Evolutionary conservation across 257 asterid genomes (phyloP).

Genomic region (Coffea eugenioides): DNA sequence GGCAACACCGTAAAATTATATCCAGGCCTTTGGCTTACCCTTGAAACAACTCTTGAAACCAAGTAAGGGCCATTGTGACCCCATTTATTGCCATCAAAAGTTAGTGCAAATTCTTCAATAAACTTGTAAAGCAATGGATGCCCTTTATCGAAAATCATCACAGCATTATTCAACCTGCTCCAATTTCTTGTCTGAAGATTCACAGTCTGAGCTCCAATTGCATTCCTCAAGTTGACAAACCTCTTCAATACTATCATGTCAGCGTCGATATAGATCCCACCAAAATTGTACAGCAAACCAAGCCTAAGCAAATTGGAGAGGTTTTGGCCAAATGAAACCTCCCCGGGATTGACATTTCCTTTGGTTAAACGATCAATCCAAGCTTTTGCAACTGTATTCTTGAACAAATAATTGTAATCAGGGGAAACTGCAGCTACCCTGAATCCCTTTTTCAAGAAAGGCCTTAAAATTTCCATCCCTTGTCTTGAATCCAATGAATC

Average conservation of each 20-base stretch:
- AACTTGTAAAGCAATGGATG: slow-evolving; percentile 81
- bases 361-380: slow-evolving; percentile 62
- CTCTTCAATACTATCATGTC: slow-evolving; percentile 63
- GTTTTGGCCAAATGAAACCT: slow-evolving; percentile 78
- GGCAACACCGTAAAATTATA: slow-evolving; percentile 61
- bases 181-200: slow-evolving; percentile 58
- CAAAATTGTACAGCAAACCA: slow-evolving; percentile 75
- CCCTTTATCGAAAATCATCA: slow-evolving; percentile 76
- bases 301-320: slow-evolving; percentile 79
- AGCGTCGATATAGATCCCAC: slow-evolving; percentile 87
- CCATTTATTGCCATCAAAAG: slow-evolving; percentile 96
- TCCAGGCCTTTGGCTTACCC: slow-evolving; percentile 55
- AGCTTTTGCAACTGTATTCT: slow-evolving; percentile 55
- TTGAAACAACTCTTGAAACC: slow-evolving; percentile 79
- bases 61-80: slow-evolving; percentile 96
- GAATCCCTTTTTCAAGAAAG: slow-evolving; percentile 57
- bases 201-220: slow-evolving; percentile 77
- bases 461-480: slow-evolving; percentile 58
- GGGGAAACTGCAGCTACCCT: slow-evolving; percentile 65
- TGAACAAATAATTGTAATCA: slow-evolving; percentile 58
- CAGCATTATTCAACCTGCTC: slow-evolving; percentile 90
- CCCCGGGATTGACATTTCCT: slow-evolving; percentile 70
- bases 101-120: slow-evolving; percentile 83
- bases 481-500: slow-evolving; percentile 61
- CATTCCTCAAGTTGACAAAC: slow-evolving; percentile 45